Evolutionary conservation across 2,329 filamentous ascomycete species (phyloP).

Genomic region (Pyrenophora graminea): DNA sequence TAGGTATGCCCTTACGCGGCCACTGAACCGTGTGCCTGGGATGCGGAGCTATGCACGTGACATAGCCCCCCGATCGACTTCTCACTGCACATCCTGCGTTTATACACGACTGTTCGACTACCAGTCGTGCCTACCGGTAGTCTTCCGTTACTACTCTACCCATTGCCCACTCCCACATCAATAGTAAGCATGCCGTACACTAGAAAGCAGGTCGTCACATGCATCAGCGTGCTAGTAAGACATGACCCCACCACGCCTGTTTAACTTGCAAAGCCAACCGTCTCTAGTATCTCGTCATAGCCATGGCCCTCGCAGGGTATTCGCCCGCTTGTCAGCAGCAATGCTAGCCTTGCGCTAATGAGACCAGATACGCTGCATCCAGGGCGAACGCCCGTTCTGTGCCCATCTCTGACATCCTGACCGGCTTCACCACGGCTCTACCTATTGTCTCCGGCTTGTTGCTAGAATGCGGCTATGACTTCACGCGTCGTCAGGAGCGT

Average conservation of each 20-base stretch:
- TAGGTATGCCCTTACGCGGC: conserved; percentile 2
- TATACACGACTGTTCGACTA: not conserved
- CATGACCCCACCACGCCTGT: not conserved
- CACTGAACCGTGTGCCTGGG: conserved; percentile 6
- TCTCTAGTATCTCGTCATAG: conserved; percentile 48
- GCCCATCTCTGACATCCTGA: conserved; percentile 49
- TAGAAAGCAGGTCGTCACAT: conserved; percentile 46
- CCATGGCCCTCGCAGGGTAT: conserved; percentile 48
- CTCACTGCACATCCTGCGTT: too few relatives aligned
- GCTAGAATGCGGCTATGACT: conserved; percentile 46
- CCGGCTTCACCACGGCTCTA: conserved; percentile 49
- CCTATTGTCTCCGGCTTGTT: conserved; percentile 51
- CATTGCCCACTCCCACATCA: not conserved
- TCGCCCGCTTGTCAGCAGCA: not conserved
- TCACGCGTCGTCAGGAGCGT: conserved; percentile 40
- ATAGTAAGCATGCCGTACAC: conserved; percentile 40
- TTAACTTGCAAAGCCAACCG: conserved; percentile 1
- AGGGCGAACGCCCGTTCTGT: conserved; percentile 44
- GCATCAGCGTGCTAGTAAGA: conserved; percentile 45
- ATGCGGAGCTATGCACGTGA: conserved; percentile 2
- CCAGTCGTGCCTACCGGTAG: not conserved
- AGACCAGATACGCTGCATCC: conserved; percentile 36
- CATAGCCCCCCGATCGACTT: too few relatives aligned
- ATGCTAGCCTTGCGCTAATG: conserved; percentile 12
- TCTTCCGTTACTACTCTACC: too few relatives aligned